phyloP scores from a whole-genome alignment of 2,329 filamentous ascomycete species.

The Pseudogymnoascus sp. region DNA sequence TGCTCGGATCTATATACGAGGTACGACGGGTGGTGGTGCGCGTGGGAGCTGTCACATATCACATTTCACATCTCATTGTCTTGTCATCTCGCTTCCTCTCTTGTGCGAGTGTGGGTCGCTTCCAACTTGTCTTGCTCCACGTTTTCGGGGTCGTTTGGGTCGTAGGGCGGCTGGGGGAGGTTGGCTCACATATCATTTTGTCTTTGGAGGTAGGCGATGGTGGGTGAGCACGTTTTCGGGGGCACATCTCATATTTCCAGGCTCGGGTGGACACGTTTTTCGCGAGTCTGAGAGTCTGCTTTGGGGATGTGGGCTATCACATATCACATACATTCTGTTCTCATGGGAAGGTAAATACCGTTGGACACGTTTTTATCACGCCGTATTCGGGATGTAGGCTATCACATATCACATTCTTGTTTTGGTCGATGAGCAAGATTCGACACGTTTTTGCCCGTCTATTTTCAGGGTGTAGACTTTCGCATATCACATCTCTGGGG shows the following conservation, averaged over 20 bases:
- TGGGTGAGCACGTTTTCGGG: neutral
- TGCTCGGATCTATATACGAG: neutral
- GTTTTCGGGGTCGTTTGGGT: neutral
- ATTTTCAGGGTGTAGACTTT: neutral
- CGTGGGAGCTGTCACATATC: neutral
- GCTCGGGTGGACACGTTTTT: neutral
- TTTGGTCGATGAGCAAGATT: too few relatives aligned
- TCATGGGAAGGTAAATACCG: too few relatives aligned
- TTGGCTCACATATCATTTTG: neutral
- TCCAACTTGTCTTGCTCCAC: too few relatives aligned
- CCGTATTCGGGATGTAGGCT: neutral
- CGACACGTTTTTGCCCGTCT: neutral
- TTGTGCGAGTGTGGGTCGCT: too few relatives aligned
- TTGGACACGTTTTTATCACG: neutral
- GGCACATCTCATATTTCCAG: neutral
- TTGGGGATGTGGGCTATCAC: neutral
- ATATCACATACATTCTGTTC: neutral
- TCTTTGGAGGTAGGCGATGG: neutral
- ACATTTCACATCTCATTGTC: neutral
- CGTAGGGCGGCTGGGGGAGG: neutral
- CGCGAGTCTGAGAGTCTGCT: neutral
- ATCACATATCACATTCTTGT: neutral
- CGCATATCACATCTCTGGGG: neutral
- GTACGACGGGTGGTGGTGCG: neutral
- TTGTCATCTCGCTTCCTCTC: too few relatives aligned